Evolutionary conservation across 768 basidiomycete species (phyloP).

Genomic region (Lanmaoa rubissima): DNA sequence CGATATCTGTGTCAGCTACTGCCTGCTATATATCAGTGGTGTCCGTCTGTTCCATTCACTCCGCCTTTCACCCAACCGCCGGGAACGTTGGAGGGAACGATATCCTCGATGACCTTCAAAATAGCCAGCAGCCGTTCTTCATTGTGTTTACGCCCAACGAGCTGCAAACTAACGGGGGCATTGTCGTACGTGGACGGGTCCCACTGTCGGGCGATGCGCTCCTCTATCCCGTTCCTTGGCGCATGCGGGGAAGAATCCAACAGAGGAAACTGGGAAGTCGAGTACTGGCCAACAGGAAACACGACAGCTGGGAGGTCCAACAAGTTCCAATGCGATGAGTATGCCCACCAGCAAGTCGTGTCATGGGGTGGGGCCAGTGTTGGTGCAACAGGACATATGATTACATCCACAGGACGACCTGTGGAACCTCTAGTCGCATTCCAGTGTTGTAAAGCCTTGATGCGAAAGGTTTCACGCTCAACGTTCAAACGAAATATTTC

Average conservation of each 20-base stretch:
- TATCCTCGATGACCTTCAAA: slow-evolving; percentile 38
- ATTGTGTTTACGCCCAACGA: slow-evolving; percentile 49
- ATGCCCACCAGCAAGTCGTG: slow-evolving; percentile 48
- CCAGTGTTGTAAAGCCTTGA: slow-evolving; percentile 43
- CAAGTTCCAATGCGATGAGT: slow-evolving; percentile 54
- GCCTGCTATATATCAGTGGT: not conserved
- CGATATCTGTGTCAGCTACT: not conserved
- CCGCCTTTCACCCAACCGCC: slow-evolving; percentile 5
- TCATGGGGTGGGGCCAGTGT: slow-evolving; percentile 49
- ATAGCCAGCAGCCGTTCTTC: slow-evolving; percentile 50
- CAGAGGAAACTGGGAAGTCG: slow-evolving; percentile 21
- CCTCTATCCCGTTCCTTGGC: slow-evolving; percentile 38
- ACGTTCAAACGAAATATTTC: slow-evolving; percentile 46
- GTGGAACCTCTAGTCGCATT: slow-evolving; percentile 36
- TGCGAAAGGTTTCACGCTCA: slow-evolving; percentile 43
- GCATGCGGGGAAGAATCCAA: slow-evolving; percentile 12
- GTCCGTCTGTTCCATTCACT: slow-evolving; percentile 14
- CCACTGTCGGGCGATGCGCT: slow-evolving; percentile 39
- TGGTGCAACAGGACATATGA: slow-evolving; percentile 46
- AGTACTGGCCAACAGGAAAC: slow-evolving; percentile 44
- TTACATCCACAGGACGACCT: slow-evolving; percentile 47
- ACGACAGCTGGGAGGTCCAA: slow-evolving; percentile 47
- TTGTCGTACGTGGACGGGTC: slow-evolving; percentile 41
- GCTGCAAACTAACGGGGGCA: slow-evolving; percentile 46
- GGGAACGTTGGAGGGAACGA: slow-evolving; percentile 16